Base-by-base conservation (phyloP, 352 stramenopile species). In the Phytophthora syringae region DNA sequence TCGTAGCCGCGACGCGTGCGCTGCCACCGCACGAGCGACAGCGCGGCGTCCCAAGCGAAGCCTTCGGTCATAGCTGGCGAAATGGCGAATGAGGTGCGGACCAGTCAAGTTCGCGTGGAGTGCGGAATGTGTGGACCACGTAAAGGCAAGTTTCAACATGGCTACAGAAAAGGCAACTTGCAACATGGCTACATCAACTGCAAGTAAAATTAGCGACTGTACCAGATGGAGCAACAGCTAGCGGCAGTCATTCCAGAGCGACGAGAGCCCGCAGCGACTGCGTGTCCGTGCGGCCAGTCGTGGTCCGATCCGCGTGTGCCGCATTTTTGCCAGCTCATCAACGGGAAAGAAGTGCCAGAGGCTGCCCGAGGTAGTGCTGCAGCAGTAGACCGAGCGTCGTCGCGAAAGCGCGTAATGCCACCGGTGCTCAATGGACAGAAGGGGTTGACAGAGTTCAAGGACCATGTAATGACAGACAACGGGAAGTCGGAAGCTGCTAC, bases 261-360 rank as follows among this genome's bases (percentile, higher is more conserved):
- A 64, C 52, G 48, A 13, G 30, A 51, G 24, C 9, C 50, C 2
- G 11, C 16, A 28, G 20, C n/a, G 15, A 13, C 54, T 16, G n/a
- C 56, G 57, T 92, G 83, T 43, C 71, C 71, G 57, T 94, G 86
- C 55, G 86, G 83, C 16, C 86, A 94, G 37, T 75, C 83, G 62
- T 94, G 83, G 85, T 73, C 70, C 12, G 83, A 88, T 52, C 40
- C 70, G 1, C 61, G 70, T 12, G 85, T 94, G 13, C 72, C 61
- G 39, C 85, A 94, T 62, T 90, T 92, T 21, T 92, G 85, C 58
- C 60, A 81, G 40, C 80, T 88, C 10, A 83, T 93, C 45, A 72
- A 76, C 44, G 20, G 45, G 15, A 57, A 64, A 45, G 24, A 28
- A 7, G 50, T 63, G 32, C 36, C 37, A 13, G 18, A 52, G 34